Evolutionary conservation across 2,329 filamentous ascomycete genomes (phyloP), one percentile per base, ranked within the genome.

Genomic region (Fusarium acutatum): DNA sequence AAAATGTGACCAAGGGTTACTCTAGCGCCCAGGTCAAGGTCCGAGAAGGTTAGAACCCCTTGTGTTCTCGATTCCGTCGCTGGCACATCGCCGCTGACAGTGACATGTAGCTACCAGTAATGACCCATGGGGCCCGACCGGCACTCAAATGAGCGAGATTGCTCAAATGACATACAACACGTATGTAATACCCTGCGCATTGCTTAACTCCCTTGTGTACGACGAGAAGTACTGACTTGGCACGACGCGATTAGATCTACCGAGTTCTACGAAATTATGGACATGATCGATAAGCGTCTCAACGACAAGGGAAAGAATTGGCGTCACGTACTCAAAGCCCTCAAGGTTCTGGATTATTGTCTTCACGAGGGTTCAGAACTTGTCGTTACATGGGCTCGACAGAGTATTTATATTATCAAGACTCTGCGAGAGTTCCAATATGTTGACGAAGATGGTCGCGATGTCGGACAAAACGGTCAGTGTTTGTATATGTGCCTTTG

Each of bases 241-340:
- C 34, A 60, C 68, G 47, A 60, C 59, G 40, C 50, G 37, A 67
- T 46, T 74, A 97, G 96, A 81, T 95, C 95, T 40, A 96, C 93
- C 83, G 96, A 98, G 82, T 99, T 99, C 86, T 97, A 97, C 86
- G 96, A 99, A 82, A 98, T 99, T 79, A 97, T 99, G 92, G 96
- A 99, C 83, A 99, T 99, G 94, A 88, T 99, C 76, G 96, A 99
- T 85, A 98, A 98, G 87, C 93, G 96, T 76, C 86, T 99, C 80
- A 99, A 99, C 79, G 96, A 99, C 84, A 98, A 99, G 84, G 96
- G 96, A 80, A 99, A 98, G 88, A 99, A 99, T 82, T 99, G 96
- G 96, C 92, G 96, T 78, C 96, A 99, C 82, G 96, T 99, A 18
- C 86, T 99, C 68, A 99, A 99, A 84, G 97, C 96, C 46, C 87